Percentiles rank a stretch among this genome's conserved stretches.
Conservation (phyloP, 495 filamentous ascomycete species). For the Thermothielavioides terrestris region DNA sequence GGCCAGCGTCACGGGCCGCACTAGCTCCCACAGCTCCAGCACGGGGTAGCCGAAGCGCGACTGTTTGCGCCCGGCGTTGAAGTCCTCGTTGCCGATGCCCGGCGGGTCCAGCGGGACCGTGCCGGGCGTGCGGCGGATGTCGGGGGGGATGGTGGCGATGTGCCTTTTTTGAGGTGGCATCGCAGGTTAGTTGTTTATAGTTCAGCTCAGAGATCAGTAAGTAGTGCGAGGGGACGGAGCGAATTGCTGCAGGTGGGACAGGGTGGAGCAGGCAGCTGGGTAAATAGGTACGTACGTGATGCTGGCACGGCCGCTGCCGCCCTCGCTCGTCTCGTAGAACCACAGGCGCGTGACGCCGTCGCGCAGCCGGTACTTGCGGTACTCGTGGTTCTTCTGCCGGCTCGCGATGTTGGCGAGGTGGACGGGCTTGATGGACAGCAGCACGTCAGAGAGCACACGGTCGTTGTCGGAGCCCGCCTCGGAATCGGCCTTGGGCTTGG, state of each 20-base stretch:
- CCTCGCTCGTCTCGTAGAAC: background rate
- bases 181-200: no score
- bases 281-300: background rate
- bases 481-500: background rate
- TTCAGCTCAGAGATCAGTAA: no score
- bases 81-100: slow-evolving; percentile 34
- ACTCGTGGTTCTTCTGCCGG: slow-evolving; percentile 7
- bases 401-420: slow-evolving; percentile 6
- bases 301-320: background rate
- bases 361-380: slow-evolving; percentile 1
- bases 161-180: no score
- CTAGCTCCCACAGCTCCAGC: slow-evolving; percentile 24
- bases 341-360: background rate
- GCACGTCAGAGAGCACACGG: background rate
- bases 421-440: background rate
- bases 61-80: slow-evolving; percentile 30
- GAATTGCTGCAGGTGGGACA: no score
- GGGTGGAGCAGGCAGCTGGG: no score
- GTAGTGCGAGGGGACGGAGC: no score
- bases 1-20: slow-evolving; percentile 21
- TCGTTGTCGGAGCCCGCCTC: background rate
- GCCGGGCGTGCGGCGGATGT: slow-evolving; percentile 19
- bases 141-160: slow-evolving; percentile 13
- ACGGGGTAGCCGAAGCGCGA: slow-evolving; percentile 33
- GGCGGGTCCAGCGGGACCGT: slow-evolving; percentile 25